Percentiles rank a stretch among this genome's conserved stretches.
Evolutionary conservation across 2,329 filamentous ascomycete species (phyloP).

Genomic region (Penicillium concentricum): DNA sequence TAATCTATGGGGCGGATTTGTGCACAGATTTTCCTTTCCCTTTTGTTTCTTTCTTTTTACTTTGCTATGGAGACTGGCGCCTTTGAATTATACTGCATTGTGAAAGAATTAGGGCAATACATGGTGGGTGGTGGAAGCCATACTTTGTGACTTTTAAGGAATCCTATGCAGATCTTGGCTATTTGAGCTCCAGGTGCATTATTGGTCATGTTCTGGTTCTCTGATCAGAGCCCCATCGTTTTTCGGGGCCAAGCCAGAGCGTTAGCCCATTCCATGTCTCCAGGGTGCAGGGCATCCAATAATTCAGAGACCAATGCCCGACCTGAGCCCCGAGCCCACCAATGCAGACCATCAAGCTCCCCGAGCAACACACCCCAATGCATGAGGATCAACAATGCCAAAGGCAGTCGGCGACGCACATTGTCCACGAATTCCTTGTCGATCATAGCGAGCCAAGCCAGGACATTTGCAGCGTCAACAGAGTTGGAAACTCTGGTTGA

Average conservation of each 20-base stretch:
- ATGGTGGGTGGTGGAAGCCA: neutral
- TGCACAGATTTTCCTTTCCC: neutral
- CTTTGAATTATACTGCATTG: neutral
- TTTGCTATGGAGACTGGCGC: neutral
- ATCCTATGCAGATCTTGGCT: neutral
- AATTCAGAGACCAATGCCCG: slow-evolving; percentile 31
- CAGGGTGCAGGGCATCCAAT: slow-evolving; percentile 19
- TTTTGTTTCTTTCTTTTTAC: neutral
- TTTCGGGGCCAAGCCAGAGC: slow-evolving; percentile 32
- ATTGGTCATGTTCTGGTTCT: neutral
- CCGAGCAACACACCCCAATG: slow-evolving; percentile 38
- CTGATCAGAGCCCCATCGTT: slow-evolving; percentile 27
- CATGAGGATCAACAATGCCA: slow-evolving; percentile 36
- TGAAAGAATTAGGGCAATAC: neutral
- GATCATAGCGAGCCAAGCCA: slow-evolving; percentile 35
- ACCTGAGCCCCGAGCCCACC: slow-evolving; percentile 39
- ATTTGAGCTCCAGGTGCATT: neutral
- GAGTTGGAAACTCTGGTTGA: slow-evolving; percentile 27
- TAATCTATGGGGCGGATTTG: neutral
- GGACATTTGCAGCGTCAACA: slow-evolving; percentile 30
- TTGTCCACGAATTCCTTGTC: slow-evolving; percentile 35
- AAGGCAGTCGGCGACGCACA: slow-evolving; percentile 29
- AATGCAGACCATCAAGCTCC: slow-evolving; percentile 31
- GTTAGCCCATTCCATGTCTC: slow-evolving; percentile 25
- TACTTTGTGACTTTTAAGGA: neutral